These are phyloP conservation scores for Nigrograna mackinnonii DNA, from an alignment of 2,329 filamentous ascomycete species.

Conservation along the genomic window DNA sequence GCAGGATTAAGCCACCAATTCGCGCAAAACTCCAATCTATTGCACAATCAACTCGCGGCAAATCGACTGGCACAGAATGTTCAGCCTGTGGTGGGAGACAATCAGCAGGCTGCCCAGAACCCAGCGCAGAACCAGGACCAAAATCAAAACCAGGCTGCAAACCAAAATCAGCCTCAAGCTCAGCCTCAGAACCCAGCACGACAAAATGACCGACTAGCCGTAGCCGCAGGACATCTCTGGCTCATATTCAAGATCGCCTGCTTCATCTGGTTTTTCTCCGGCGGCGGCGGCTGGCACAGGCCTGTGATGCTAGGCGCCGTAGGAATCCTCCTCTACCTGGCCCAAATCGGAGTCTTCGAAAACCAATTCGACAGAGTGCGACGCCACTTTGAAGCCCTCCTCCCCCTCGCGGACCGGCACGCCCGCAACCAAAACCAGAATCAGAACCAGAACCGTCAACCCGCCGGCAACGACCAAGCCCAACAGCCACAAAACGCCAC, in stretches of 20 bases:
- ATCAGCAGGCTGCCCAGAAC: constrained; percentile 11
- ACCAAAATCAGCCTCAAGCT: constrained; percentile 7
- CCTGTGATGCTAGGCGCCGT: constrained; percentile 45
- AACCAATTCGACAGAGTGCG: constrained; percentile 42
- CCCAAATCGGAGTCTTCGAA: constrained; percentile 46
- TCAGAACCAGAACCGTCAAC: neutral
- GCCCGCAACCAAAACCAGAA: neutral
- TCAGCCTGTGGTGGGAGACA: constrained; percentile 11
- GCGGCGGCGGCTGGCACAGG: constrained; percentile 45
- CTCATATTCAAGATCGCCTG: constrained; percentile 61
- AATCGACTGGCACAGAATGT: constrained; percentile 20
- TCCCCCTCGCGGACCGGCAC: constrained; percentile 17
- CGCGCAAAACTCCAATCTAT: constrained; percentile 16
- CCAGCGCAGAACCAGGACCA: constrained; percentile 15
- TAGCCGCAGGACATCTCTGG: constrained; percentile 53
- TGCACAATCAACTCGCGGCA: constrained; percentile 20
- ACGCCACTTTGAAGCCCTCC: constrained; percentile 49
- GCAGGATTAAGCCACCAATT: constrained; percentile 34
- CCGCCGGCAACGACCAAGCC: neutral
- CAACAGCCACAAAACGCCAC: neutral
- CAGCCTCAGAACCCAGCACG: constrained; percentile 2
- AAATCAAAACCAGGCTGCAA: constrained; percentile 10
- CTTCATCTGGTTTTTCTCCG: constrained; percentile 62
- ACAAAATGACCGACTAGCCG: constrained; percentile 27
- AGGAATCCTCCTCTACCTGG: constrained; percentile 45